phyloP scores from a whole-genome alignment of 2,329 filamentous ascomycete genomes.

The Fusarium marasasianum region DNA sequence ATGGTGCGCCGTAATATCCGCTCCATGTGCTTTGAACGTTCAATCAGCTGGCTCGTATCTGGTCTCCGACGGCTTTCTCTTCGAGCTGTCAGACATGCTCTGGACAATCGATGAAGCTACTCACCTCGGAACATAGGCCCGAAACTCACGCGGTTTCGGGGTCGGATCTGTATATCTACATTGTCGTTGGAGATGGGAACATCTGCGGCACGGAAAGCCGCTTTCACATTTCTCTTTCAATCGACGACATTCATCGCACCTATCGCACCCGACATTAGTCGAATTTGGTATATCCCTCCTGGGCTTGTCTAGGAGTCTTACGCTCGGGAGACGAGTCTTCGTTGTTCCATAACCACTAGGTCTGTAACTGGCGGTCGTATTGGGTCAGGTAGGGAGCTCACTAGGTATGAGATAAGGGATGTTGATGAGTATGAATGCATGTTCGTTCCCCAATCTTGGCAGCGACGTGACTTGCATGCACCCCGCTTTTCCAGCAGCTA shows the following conservation, averaged over 20 bases:
- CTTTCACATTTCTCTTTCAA: conserved; percentile 1
- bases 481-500: not conserved
- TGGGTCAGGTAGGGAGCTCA: too few species aligned
- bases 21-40: not conserved
- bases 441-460: not conserved
- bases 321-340: not conserved
- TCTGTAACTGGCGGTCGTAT: not conserved
- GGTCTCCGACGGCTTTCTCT: not conserved
- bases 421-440: not conserved
- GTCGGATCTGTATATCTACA: not conserved
- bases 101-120: not conserved
- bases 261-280: not conserved
- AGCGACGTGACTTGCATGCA: not conserved
- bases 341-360: not conserved
- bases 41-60: not conserved
- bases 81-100: not conserved
- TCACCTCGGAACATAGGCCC: not conserved
- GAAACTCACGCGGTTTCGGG: not conserved
- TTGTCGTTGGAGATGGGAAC: not conserved
- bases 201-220: not conserved
- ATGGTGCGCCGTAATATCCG: not conserved
- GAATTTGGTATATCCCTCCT: not conserved
- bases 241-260: conserved; percentile 7
- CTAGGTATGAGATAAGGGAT: not conserved
- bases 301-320: not conserved